Percentiles rank a stretch among this genome's conserved stretches.
These are phyloP conservation scores for Linnemannia elongata DNA, from an alignment of 192 early-diverging fungal species.

Conservation along the genomic window DNA sequence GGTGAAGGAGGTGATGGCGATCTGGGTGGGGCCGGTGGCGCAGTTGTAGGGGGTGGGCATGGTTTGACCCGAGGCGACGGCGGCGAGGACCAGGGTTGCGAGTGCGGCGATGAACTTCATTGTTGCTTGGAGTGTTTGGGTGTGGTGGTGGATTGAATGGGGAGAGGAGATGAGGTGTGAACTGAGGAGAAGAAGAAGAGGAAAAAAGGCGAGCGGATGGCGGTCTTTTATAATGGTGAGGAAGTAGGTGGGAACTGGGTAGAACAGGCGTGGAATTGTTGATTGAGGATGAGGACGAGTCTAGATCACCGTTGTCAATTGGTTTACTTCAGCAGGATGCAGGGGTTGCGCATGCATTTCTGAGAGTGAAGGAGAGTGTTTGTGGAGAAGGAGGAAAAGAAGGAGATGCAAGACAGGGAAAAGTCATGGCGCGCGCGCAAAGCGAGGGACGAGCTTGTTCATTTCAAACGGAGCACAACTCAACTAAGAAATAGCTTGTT, in stretches of 20 bases:
- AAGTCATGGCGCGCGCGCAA: not conserved
- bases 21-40: constrained; percentile 7
- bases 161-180: constrained; percentile 2
- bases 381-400: not conserved
- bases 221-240: not conserved
- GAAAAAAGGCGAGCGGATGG: not conserved
- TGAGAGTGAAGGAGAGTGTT: not conserved
- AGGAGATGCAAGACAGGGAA: not conserved
- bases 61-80: constrained; percentile 7
- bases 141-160: not conserved
- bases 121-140: not conserved
- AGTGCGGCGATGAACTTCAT: constrained; percentile 46
- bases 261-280: not conserved
- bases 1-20: constrained; percentile 22
- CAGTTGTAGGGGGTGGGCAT: constrained; percentile 25
- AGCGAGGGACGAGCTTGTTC: not conserved
- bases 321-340: not conserved
- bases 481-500: not conserved
- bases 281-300: not conserved
- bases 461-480: not conserved
- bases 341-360: not conserved
- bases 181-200: not conserved
- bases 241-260: not conserved
- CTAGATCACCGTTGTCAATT: not conserved
- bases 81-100: constrained; percentile 10